These are phyloP conservation scores for Tricholoma furcatifolium DNA, from an alignment of 768 basidiomycete species.

Conservation along the genomic window DNA sequence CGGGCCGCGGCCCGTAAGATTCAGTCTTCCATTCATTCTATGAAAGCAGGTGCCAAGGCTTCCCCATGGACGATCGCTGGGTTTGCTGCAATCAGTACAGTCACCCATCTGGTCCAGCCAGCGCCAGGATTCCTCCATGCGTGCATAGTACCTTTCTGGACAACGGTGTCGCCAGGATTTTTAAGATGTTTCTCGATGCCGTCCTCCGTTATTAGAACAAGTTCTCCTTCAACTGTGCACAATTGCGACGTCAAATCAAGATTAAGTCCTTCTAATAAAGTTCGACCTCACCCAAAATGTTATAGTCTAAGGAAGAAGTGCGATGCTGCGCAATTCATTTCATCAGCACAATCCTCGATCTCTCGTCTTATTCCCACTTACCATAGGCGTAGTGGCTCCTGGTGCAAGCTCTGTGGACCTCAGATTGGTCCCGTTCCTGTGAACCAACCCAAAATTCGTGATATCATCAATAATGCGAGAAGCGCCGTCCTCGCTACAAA, in stretches of 20 bases:
- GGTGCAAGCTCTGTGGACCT: constrained; percentile 57
- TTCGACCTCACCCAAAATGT: constrained; percentile 47
- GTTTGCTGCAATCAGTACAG: constrained; percentile 53
- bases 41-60: constrained; percentile 32
- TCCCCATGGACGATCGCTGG: constrained; percentile 48
- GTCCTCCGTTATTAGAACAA: constrained; percentile 56
- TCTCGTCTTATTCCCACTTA: constrained; percentile 21
- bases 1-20: constrained; percentile 11
- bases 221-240: constrained; percentile 48
- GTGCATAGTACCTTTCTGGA: constrained; percentile 60
- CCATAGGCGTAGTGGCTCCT: constrained; percentile 48
- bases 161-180: constrained; percentile 54
- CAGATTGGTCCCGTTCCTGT: constrained; percentile 44
- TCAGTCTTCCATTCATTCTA: background rate
- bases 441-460: constrained; percentile 42
- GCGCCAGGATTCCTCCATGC: constrained; percentile 60
- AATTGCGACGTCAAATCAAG: background rate
- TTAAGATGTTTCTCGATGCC: constrained; percentile 51
- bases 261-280: background rate
- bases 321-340: constrained; percentile 32
- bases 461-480: constrained; percentile 35
- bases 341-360: background rate
- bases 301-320: constrained; percentile 60
- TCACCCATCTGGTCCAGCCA: constrained; percentile 51
- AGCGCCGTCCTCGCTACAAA: constrained; percentile 54